A percentile compares a stretch with the other conserved stretches of the same genome.
phyloP scores from a whole-genome alignment of 345 rosid genomes.

The Salix koriyanagi region DNA sequence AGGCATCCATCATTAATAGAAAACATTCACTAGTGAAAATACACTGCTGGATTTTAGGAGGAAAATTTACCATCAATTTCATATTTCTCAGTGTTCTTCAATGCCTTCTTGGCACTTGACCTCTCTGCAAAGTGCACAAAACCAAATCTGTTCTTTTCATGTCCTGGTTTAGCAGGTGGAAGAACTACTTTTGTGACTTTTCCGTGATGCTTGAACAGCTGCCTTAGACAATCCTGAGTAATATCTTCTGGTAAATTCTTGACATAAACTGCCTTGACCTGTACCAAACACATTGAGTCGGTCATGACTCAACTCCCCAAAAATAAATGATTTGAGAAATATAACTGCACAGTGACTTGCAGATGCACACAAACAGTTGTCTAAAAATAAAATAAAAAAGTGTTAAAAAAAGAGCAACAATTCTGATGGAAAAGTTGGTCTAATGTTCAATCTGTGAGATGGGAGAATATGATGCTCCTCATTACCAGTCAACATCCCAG shows the following conservation, averaged over 20 bases:
- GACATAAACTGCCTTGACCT: constrained; percentile 36
- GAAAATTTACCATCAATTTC: constrained; percentile 29
- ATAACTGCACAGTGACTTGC: not conserved
- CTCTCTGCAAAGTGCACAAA: constrained; percentile 36
- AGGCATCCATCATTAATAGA: not conserved
- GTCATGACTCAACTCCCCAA: constrained; percentile 1
- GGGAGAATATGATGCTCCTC: too few relatives aligned
- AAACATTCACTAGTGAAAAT: not conserved
- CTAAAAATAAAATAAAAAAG: not conserved
- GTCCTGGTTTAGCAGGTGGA: constrained; percentile 37
- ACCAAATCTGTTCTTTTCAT: constrained; percentile 33
- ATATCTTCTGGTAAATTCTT: constrained; percentile 33
- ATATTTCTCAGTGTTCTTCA: constrained; percentile 35
- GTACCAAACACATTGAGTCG: constrained; percentile 8
- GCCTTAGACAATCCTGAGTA: constrained; percentile 26
- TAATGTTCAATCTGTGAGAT: too few relatives aligned
- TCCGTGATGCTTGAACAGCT: constrained; percentile 29
- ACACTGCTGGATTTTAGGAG: not conserved
- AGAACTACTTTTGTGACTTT: constrained; percentile 31
- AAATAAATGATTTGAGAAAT: not conserved
- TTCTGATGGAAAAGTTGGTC: too few relatives aligned
- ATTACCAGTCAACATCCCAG: too few relatives aligned
- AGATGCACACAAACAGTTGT: not conserved
- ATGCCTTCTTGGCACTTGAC: constrained; percentile 34
- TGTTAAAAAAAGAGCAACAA: too few relatives aligned